Evolutionary conservation across 148 eudicot species (phyloP).

Genomic region (Agrostemma githago): DNA sequence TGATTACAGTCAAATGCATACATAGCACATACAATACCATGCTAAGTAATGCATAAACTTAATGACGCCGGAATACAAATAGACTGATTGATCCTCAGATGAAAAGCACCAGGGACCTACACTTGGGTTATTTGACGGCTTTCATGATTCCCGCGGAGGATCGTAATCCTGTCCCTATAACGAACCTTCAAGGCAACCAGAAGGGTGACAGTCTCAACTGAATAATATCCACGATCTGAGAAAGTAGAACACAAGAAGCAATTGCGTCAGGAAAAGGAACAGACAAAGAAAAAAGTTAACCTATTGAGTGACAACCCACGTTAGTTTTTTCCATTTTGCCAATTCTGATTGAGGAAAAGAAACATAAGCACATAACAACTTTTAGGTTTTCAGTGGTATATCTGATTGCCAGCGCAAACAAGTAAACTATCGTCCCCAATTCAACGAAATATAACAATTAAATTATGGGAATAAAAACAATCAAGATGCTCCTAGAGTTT

Average conservation of each 20-base stretch:
- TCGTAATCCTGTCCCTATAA: conserved; percentile 88
- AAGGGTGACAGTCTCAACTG: conserved; percentile 89
- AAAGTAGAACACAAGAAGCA: conserved; percentile 13
- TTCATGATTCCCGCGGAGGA: conserved; percentile 94
- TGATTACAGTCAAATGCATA: not conserved
- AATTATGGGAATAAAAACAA: not conserved
- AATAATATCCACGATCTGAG: conserved; percentile 92
- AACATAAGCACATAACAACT: too few species aligned
- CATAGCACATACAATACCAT: not conserved
- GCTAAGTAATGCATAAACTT: not conserved
- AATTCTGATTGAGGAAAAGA: not conserved
- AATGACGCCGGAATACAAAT: not conserved
- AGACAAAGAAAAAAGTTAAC: not conserved
- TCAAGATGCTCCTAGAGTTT: not conserved
- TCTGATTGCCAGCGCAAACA: not conserved
- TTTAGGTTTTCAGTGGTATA: not conserved
- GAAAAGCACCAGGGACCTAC: conserved; percentile 28
- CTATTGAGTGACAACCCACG: not conserved
- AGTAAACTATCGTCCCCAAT: not conserved
- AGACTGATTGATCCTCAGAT: conserved; percentile 2
- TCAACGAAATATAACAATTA: not conserved
- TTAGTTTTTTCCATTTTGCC: not conserved
- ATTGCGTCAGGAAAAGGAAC: not conserved
- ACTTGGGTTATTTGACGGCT: conserved; percentile 98
- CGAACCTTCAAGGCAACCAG: conserved; percentile 94